Percentiles rank a stretch among this genome's conserved stretches.
phyloP scores from a whole-genome alignment of 495 filamentous ascomycete genomes.

The Durotheca rogersii region DNA sequence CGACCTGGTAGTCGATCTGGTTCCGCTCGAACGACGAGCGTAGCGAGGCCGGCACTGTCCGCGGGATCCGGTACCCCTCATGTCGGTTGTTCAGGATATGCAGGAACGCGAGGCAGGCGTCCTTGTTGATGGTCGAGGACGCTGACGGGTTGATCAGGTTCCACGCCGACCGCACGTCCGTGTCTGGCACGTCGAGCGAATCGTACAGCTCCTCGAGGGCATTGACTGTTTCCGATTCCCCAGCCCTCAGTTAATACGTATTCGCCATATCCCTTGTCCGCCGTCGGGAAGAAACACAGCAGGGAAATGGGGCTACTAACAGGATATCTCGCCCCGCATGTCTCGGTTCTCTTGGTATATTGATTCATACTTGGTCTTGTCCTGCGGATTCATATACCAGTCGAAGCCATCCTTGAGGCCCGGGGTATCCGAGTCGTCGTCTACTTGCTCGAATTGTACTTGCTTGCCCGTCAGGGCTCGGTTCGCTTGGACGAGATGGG shows the following conservation, averaged over 20 bases:
- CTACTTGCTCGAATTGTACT: constrained; percentile 75
- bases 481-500: constrained; percentile 88
- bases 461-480: constrained; percentile 75
- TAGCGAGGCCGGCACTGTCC: constrained; percentile 86
- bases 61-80: constrained; percentile 91
- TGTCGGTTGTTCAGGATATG: constrained; percentile 94
- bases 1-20: constrained; percentile 91
- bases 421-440: constrained; percentile 72
- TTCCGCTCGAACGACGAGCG: constrained; percentile 90
- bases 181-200: constrained; percentile 91
- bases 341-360: constrained; percentile 91
- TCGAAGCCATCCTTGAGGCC: constrained; percentile 96
- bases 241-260: constrained; percentile 11
- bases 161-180: constrained; percentile 91
- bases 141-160: constrained; percentile 93
- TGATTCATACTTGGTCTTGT: constrained; percentile 90
- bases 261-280: background rate
- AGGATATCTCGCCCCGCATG: constrained; percentile 79
- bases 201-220: constrained; percentile 82
- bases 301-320: constrained; percentile 46
- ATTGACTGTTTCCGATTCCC: constrained; percentile 58
- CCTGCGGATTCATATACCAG: constrained; percentile 95
- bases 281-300: background rate
- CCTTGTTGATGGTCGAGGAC: constrained; percentile 79
- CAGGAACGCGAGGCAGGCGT: constrained; percentile 89